phyloP scores from a whole-genome alignment of 2,329 filamentous ascomycete genomes.

The Ascochyta viciae-villosae region DNA sequence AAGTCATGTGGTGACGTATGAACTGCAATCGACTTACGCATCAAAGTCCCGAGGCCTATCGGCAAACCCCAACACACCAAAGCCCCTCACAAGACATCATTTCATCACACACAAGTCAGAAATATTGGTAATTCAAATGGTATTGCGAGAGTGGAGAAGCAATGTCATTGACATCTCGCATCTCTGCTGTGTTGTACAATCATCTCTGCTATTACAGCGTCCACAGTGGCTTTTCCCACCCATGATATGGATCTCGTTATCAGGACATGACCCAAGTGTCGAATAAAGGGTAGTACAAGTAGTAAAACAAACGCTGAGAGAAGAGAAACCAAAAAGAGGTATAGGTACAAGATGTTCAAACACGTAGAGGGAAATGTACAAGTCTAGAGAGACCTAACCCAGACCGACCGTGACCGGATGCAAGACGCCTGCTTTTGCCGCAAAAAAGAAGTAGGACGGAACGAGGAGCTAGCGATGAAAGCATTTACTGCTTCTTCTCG shows the following conservation, averaged over 20 bases:
- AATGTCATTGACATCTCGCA: constrained; percentile 41
- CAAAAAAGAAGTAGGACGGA: constrained; percentile 33
- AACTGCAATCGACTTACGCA: not conserved
- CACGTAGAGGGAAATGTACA: constrained; percentile 38
- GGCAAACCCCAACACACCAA: not conserved
- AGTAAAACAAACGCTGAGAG: constrained; percentile 42
- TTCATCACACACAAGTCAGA: too few relatives aligned
- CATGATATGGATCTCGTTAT: constrained; percentile 33
- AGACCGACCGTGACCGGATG: constrained; percentile 41
- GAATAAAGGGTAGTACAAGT: constrained; percentile 34
- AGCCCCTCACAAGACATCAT: too few relatives aligned
- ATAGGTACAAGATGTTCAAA: constrained; percentile 45
- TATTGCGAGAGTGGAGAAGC: constrained; percentile 39
- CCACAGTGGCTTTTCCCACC: constrained; percentile 27
- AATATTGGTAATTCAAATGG: constrained; percentile 20
- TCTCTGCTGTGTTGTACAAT: constrained; percentile 38
- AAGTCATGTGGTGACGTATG: constrained; percentile 10
- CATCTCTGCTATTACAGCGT: constrained; percentile 29
- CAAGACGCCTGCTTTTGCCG: constrained; percentile 50
- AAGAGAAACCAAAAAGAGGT: constrained; percentile 43
- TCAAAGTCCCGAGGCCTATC: constrained; percentile 5
- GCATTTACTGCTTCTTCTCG: constrained; percentile 73
- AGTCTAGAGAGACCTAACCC: constrained; percentile 43
- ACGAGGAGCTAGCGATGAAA: constrained; percentile 23
- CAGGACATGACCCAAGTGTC: constrained; percentile 29